Evolutionary conservation across 768 basidiomycete species (phyloP), one percentile per base, ranked within the genome.

Genomic region (Xerocomellus amylosporus): DNA sequence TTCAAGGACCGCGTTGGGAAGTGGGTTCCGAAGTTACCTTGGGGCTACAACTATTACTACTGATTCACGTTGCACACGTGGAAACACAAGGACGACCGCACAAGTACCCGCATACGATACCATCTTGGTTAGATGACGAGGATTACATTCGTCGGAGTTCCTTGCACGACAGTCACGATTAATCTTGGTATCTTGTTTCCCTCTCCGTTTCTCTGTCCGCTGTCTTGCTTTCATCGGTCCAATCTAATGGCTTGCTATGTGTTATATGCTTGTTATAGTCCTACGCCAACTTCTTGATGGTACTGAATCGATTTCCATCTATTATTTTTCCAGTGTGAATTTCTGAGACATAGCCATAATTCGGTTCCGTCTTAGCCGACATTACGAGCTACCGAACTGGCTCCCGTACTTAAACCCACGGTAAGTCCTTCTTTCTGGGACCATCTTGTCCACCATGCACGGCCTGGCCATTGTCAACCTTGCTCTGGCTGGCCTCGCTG

Each of bases 381-480:
- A 9, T 30, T 30, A 30, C 10, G 30, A 10, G 30, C 30, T 30
- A 9, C 30, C 30, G 30, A 30, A 30, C 30, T 3, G 10, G 9
- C 30, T 30, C 28, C 24, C 24, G 24, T 24, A 24, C 24, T 24
- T 31, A 4, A 31, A 30, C 30, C 30, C 10, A 10, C 30, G 30
- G 30, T 30, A 9, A 30, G 8, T 8, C 8, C 30, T 8, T 28
- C 3, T 30, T 33, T 33, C 31, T 33, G 31, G 31, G 31, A 3
- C n/a, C 40, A 19, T 28, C 31, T 22, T 20, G 28, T 39, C 17
- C 28, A 52, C 43, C 50, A 87, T 87, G 86, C 84, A 84, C 64
- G 77, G 79, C 73, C 79, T 86, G 58, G 73, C 85, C 63, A 79
- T 81, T 60, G 83, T 84, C 64, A 82, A 82, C 40, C 71, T 87